Percentiles rank a stretch among this genome's conserved stretches.
Conservation (phyloP, 495 filamentous ascomycete genomes). For the Penicillium turbatum region DNA sequence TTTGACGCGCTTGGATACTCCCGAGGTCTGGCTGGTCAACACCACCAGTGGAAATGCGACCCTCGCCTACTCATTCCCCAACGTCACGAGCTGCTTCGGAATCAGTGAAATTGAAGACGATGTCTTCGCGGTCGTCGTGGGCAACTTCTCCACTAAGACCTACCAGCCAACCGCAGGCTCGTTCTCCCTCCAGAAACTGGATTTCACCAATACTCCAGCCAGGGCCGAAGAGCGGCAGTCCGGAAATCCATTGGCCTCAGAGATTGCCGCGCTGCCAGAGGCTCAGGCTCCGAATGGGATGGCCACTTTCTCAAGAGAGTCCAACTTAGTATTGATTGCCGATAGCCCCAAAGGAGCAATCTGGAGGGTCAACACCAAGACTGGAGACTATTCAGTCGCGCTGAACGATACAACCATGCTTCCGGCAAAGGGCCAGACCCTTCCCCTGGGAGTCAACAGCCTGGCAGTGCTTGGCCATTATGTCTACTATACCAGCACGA, state of each 20-base stretch:
- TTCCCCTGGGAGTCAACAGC: constrained; percentile 39
- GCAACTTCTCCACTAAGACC: constrained; percentile 32
- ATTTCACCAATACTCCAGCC: constrained; percentile 15
- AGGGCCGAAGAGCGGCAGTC: not conserved
- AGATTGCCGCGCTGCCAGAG: constrained; percentile 35
- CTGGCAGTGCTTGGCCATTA: constrained; percentile 26
- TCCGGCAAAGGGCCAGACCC: constrained; percentile 17
- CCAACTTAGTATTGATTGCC: constrained; percentile 33
- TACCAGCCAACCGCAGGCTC: constrained; percentile 28
- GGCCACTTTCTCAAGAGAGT: constrained; percentile 22
- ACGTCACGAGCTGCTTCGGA: constrained; percentile 34
- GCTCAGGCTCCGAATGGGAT: constrained; percentile 41
- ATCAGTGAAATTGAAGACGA: constrained; percentile 41
- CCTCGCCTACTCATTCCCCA: constrained; percentile 29
- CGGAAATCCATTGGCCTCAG: constrained; percentile 6
- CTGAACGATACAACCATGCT: constrained; percentile 26
- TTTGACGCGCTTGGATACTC: constrained; percentile 31
- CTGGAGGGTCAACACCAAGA: constrained; percentile 31
- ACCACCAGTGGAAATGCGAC: constrained; percentile 28
- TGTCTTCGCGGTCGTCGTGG: constrained; percentile 39
- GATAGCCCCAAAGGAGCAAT: constrained; percentile 35
- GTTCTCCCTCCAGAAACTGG: constrained; percentile 38
- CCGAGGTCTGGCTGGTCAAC: constrained; percentile 40
- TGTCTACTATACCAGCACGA: constrained; percentile 40
- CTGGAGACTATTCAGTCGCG: constrained; percentile 30